Conservation (phyloP, 1,284 basidiomycete genomes). For the Xanthoconium separans region DNA sequence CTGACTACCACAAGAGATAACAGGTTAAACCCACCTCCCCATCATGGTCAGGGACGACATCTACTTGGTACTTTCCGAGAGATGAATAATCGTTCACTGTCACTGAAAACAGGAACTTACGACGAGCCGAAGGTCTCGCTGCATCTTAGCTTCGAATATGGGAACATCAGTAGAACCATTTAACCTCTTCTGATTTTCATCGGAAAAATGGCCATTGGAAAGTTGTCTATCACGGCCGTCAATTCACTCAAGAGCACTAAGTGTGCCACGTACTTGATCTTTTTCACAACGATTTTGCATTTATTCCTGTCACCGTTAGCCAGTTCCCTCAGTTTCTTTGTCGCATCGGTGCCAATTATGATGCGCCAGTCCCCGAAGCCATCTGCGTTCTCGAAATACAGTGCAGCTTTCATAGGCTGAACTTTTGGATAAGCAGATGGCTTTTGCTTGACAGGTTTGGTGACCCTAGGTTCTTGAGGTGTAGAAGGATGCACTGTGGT, state of each 20-base stretch:
- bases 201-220: slow-evolving; percentile 65
- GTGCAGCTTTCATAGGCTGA: slow-evolving; percentile 47
- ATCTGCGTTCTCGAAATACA: slow-evolving; percentile 51
- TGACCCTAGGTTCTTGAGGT: neutral
- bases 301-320: slow-evolving; percentile 41
- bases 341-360: slow-evolving; percentile 45
- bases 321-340: slow-evolving; percentile 42
- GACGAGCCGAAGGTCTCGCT: slow-evolving; percentile 57
- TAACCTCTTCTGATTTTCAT: slow-evolving; percentile 66
- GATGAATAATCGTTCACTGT: neutral
- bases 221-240: slow-evolving; percentile 46
- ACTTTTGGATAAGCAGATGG: slow-evolving; percentile 41
- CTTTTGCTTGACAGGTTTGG: slow-evolving; percentile 1
- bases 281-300: slow-evolving; percentile 53
- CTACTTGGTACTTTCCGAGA: slow-evolving; percentile 56
- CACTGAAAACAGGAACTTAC: slow-evolving; percentile 36
- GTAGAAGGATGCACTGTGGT: neutral
- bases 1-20: neutral
- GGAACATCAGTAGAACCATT: slow-evolving; percentile 50
- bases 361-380: slow-evolving; percentile 57
- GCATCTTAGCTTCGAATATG: slow-evolving; percentile 71
- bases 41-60: slow-evolving; percentile 53
- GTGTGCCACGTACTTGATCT: slow-evolving; percentile 48
- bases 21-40: slow-evolving; percentile 39
- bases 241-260: neutral